Base-by-base conservation (phyloP, 2,329 filamentous ascomycete species). In the Ascochyta koolunga region DNA sequence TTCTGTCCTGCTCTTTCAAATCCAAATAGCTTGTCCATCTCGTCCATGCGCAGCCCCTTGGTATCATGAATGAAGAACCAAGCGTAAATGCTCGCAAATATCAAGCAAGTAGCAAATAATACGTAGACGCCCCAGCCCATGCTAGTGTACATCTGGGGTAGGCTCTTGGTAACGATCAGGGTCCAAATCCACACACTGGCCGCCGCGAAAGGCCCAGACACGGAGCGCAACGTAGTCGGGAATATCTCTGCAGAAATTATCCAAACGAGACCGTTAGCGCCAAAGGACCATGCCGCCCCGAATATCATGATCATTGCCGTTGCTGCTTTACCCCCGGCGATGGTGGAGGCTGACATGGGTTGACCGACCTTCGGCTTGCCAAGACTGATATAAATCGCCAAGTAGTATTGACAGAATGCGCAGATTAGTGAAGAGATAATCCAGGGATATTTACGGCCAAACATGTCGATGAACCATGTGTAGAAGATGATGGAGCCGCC, bases 231-330 rank as follows among this genome's bases (percentile, higher is more conserved):
- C 73, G 87, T 88, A 58, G 86, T 83, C 66, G 88, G 85, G 71
- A 91, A 91, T 80, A 91, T 91, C 73, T 92, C 88, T 0, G 70
- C 72, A 77, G 90, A 90, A 66, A 89, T 76, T 27, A 92, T 87
- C 89, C 89, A 91, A 0, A 88, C 88, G 0, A 86, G 89, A 2
- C 87, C 87, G 68, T 90, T 90, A 4, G 50, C 44, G 5, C 37
- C 43, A 13, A 53, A 24, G 5, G 16, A 19, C 51, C 51, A 54
- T 2, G 46, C 45, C 7, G 46, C 45, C 4, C 45, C 74, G 35
- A 76, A 77, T 8, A 77, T 71, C 74, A 76, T 76, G 29, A 77
- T 76, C 49, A 73, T 71, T 2, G 74, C 73, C 0, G 71, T 75
- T 5, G 74, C 74, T 11, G 66, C 75, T 49, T 76, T 74, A 29